Conservation (phyloP, 345 rosid species). For the Sonneratia caseolaris region DNA sequence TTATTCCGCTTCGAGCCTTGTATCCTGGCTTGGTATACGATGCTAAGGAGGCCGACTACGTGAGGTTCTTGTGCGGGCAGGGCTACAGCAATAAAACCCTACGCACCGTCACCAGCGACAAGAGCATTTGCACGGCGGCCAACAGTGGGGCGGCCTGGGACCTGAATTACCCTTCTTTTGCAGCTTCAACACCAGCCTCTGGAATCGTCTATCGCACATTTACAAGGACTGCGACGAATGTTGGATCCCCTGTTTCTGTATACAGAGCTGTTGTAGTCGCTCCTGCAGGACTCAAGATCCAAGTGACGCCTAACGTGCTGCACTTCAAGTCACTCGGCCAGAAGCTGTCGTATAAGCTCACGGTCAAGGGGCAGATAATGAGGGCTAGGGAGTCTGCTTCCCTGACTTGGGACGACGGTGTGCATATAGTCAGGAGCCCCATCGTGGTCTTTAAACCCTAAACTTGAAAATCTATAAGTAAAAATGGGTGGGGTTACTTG, state of each 20-base stretch:
- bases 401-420: constrained; percentile 32
- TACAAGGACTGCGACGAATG: constrained; percentile 29
- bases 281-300: constrained; percentile 14
- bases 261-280: constrained; percentile 18
- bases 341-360: constrained; percentile 18
- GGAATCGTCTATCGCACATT: constrained; percentile 10
- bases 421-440: constrained; percentile 32
- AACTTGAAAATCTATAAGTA: too few species aligned
- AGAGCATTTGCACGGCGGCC: constrained; percentile 15
- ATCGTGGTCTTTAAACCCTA: constrained; percentile 7
- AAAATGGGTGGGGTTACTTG: too few species aligned
- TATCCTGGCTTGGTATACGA: constrained; percentile 33
- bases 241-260: constrained; percentile 18
- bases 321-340: constrained; percentile 14
- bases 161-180: constrained; percentile 32
- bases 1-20: constrained; percentile 21
- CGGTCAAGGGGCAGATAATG: constrained; percentile 10
- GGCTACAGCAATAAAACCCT: constrained; percentile 17
- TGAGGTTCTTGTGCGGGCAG: constrained; percentile 30
- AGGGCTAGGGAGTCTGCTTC: constrained; percentile 16
- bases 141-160: constrained; percentile 22
- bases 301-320: constrained; percentile 19
- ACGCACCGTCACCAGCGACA: constrained; percentile 15
- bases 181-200: constrained; percentile 10
- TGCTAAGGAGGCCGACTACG: constrained; percentile 24